phyloP scores from a whole-genome alignment of 441 rosid species.

The Caryocar brasiliense region DNA sequence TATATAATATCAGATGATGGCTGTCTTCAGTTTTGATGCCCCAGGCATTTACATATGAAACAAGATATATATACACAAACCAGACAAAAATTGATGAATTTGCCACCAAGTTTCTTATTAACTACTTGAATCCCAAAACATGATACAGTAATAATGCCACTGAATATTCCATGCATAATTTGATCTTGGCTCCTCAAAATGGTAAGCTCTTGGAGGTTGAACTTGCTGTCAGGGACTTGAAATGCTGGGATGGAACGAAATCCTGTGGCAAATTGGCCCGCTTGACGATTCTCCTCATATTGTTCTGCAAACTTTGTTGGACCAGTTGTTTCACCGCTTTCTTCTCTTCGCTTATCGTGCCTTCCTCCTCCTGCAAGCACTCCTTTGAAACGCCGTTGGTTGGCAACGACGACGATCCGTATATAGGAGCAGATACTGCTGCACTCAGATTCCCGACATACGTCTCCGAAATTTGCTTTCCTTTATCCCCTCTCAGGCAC shows the following conservation, averaged over 20 bases:
- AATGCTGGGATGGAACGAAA: conserved; percentile 86
- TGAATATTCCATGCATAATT: no score
- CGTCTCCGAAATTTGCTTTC: conserved; percentile 66
- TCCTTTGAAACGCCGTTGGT: conserved; percentile 35
- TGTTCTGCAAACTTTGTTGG: conserved; percentile 89
- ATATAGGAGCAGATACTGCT: conserved; percentile 82
- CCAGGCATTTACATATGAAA: background rate
- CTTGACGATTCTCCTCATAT: conserved; percentile 91
- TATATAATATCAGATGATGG: background rate
- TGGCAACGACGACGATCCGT: conserved; percentile 42
- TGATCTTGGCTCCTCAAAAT: conserved; percentile 61
- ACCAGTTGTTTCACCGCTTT: conserved; percentile 91
- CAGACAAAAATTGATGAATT: background rate
- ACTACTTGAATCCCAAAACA: background rate
- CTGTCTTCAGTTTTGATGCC: background rate
- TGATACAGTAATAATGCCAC: conserved; percentile 14
- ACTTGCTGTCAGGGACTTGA: conserved; percentile 71
- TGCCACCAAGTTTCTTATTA: conserved; percentile 10
- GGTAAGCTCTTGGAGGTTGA: conserved; percentile 94
- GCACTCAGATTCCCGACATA: conserved; percentile 43
- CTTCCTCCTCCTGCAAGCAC: conserved; percentile 41
- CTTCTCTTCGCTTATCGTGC: conserved; percentile 92
- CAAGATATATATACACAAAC: background rate
- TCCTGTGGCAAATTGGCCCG: conserved; percentile 96
- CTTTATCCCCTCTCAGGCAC: conserved; percentile 70